Base-by-base conservation (phyloP, 169 alveolate species). In the Babesia ovis region DNA sequence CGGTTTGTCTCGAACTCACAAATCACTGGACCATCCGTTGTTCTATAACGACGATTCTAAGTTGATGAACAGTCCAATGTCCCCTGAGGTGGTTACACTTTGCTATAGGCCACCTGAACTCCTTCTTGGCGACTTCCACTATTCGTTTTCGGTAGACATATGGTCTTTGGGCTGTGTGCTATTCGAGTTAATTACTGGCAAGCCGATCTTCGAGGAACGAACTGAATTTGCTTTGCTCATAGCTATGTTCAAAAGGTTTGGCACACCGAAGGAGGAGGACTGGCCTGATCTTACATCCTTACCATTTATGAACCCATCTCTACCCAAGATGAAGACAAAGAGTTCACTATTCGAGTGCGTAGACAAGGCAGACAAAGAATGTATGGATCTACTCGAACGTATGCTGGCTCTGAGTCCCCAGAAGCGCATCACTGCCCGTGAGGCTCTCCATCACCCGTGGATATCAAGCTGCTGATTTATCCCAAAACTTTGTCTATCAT, bases 211-310 rank as follows among this genome's bases (percentile, higher is more conserved):
- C 82, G 87, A 86, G 71, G 96, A 95, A 35, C 91, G 90, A 27
- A 91, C 92, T n/a, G 94, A 84, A 64, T 91, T 90, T 56, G 94
- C 87, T 57, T 81, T 83, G 55, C 85, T 82, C 29, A 85, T 86
- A 53, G 87, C 90, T 39, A 91, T 86, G 9, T 83, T 87, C 48
- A 92, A 83, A 77, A 85, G 86, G 37, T 82, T 88, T 64, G 96
- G 95, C 0, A 91, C 83, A 35, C 96, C 94, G 31, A 91, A 68
- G 54, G 93, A 89, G 55, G 91, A 83, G 23, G 95, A 91, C 41
- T 95, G 98, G 98, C 96, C 98, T 4, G 95, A 95, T 31, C 95
- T 94, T 34, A 31, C 56, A n/a, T 56, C 83, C 31, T 68, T 89
- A 59, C 91, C 91, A 34, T 89, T 70, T 59, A 73, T 86, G 75